These are phyloP conservation scores for Isoetes engelmannii DNA, from an alignment of 83 land plant species.

Conservation along the genomic window DNA sequence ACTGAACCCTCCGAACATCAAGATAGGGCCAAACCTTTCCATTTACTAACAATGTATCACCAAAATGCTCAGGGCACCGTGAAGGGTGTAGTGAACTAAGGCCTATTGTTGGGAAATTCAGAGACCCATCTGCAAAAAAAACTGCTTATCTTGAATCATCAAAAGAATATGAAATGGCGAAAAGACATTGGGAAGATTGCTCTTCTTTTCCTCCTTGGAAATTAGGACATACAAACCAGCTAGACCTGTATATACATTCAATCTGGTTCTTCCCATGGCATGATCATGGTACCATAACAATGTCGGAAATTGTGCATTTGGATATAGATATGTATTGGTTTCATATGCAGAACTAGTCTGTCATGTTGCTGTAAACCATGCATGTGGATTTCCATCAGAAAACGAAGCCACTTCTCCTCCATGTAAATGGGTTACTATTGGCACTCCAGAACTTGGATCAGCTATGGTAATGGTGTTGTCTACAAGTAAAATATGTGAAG, in stretches of 20 bases:
- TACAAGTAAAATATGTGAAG: too few species aligned
- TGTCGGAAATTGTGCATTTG: not conserved
- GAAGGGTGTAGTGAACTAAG: not conserved
- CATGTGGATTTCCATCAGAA: not conserved
- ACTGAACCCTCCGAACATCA: not conserved
- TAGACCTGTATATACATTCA: not conserved
- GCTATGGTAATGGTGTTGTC: too few species aligned
- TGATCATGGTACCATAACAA: constrained; percentile 4
- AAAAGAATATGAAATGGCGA: not conserved
- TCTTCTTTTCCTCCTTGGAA: not conserved
- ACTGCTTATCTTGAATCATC: not conserved
- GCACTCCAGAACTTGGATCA: not conserved
- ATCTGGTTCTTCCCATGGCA: not conserved
- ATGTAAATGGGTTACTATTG: not conserved
- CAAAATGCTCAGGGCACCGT: not conserved
- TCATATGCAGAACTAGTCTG: not conserved
- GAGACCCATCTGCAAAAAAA: not conserved
- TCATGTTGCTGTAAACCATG: not conserved
- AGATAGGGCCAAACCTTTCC: constrained; percentile 6
- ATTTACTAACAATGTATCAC: constrained; percentile 2
- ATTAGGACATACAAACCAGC: not conserved
- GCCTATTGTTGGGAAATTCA: not conserved
- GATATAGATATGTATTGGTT: not conserved
- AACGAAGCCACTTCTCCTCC: not conserved
- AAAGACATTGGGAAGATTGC: not conserved